These are phyloP conservation scores for Aspergillus conjunctus DNA, from an alignment of 495 filamentous ascomycete genomes.

Conservation along the genomic window DNA sequence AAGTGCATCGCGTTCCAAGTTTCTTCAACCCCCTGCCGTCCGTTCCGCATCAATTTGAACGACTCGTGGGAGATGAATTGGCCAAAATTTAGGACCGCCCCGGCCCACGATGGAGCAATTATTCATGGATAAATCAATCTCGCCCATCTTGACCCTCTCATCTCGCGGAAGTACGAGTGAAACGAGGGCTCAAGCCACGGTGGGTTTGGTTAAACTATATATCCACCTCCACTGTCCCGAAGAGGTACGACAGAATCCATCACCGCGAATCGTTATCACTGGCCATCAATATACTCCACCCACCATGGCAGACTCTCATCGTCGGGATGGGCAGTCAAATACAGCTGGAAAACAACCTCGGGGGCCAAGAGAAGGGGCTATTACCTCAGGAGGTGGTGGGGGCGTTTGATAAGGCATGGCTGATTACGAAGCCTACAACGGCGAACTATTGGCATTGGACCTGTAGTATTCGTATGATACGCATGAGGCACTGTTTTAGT, in stretches of 20 bases:
- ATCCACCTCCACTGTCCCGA: neutral
- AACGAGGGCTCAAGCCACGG: neutral
- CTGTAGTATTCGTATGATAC: conserved; percentile 77
- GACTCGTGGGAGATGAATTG: too few species aligned
- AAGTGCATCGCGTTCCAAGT: too few species aligned
- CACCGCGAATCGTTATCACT: neutral
- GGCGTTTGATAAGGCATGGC: conserved; percentile 73
- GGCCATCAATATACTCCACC: neutral
- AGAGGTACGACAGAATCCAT: neutral
- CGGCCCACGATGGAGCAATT: too few species aligned
- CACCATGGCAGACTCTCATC: conserved; percentile 61
- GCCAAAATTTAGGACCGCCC: too few species aligned
- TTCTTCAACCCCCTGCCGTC: too few species aligned
- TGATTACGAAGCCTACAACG: conserved; percentile 63
- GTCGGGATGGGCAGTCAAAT: conserved; percentile 74
- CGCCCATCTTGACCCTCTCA: too few species aligned
- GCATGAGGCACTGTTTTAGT: conserved; percentile 59
- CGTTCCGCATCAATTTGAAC: too few species aligned
- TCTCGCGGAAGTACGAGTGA: neutral
- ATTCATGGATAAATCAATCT: too few species aligned
- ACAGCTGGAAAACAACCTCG: conserved; percentile 76
- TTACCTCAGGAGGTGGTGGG: conserved; percentile 80
- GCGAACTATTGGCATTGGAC: conserved; percentile 76
- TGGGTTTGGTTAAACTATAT: conserved; percentile 1
- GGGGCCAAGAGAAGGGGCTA: conserved; percentile 80